Percentiles rank a stretch among this genome's conserved stretches.
Evolutionary conservation across 192 early-diverging fungal genomes (phyloP).

Genomic region (Geranomyces michiganensis): DNA sequence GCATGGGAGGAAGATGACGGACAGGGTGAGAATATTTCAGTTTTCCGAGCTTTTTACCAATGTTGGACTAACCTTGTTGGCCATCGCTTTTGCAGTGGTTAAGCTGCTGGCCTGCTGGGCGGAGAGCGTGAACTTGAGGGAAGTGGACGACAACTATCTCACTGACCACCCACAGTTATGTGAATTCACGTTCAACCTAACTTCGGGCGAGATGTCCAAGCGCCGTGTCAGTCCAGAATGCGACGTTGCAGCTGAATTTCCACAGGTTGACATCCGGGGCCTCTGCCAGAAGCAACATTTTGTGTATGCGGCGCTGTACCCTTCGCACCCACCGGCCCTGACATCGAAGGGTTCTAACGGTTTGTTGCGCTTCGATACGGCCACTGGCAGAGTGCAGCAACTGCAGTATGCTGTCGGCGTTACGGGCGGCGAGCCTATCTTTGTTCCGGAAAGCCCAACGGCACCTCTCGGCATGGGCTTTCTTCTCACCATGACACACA

Average conservation of each 20-base stretch:
- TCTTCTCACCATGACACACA: not conserved
- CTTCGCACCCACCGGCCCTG: slow-evolving; percentile 1
- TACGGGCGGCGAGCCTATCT: slow-evolving; percentile 4
- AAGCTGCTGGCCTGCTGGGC: slow-evolving; percentile 11
- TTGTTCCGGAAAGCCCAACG: not conserved
- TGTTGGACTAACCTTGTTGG: no score
- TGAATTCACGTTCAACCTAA: slow-evolving; percentile 5
- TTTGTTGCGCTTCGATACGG: not conserved
- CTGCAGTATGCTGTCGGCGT: not conserved
- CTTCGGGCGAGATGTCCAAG: not conserved
- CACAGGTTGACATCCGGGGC: slow-evolving; percentile 2
- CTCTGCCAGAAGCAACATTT: not conserved
- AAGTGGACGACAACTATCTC: not conserved
- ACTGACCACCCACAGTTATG: not conserved
- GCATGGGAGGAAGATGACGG: no score
- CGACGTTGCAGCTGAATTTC: not conserved
- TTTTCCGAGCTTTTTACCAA: no score
- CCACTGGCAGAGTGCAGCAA: not conserved
- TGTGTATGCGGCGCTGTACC: not conserved
- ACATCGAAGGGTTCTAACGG: slow-evolving; percentile 5
- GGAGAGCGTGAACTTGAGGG: not conserved
- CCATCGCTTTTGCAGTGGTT: no score
- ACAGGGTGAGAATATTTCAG: no score
- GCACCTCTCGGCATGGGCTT: not conserved
- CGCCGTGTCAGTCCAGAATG: not conserved